Evolutionary conservation across 495 filamentous ascomycete genomes (phyloP).

Genomic region (Penicillium paxilli): DNA sequence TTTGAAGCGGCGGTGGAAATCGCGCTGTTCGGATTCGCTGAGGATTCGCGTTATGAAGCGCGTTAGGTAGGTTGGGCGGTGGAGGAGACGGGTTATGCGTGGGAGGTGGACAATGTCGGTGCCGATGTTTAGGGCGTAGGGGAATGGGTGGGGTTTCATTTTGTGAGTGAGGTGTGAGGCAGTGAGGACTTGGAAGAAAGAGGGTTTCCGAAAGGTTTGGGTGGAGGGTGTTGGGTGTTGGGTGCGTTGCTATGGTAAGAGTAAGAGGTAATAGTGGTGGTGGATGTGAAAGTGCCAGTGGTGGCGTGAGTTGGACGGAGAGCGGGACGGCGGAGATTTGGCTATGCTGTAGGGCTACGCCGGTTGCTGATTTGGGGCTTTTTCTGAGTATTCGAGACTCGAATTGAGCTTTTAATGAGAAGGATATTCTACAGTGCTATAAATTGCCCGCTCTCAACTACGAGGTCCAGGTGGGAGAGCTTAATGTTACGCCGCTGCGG

Average conservation of each 20-base stretch:
- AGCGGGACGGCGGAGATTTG: too few relatives aligned
- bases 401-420: too few relatives aligned
- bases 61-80: slow-evolving; percentile 37
- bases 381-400: too few relatives aligned
- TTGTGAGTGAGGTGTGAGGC: slow-evolving; percentile 1
- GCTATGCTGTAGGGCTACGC: too few relatives aligned
- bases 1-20: slow-evolving; percentile 41
- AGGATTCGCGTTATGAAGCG: slow-evolving; percentile 57
- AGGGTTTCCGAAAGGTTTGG: too few relatives aligned
- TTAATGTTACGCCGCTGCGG: background rate
- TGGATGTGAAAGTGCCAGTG: too few relatives aligned
- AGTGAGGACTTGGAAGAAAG: background rate
- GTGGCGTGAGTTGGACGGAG: too few relatives aligned
- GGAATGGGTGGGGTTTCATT: slow-evolving; percentile 40
- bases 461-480: background rate
- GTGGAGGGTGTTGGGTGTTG: background rate
- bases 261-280: too few relatives aligned
- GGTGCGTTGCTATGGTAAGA: too few relatives aligned
- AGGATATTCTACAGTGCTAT: too few relatives aligned
- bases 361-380: too few relatives aligned
- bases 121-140: slow-evolving; percentile 46
- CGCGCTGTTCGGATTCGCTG: slow-evolving; percentile 39
- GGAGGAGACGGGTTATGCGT: slow-evolving; percentile 48
- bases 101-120: slow-evolving; percentile 57
- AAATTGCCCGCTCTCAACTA: background rate